Evolutionary conservation across 2,329 filamentous ascomycete genomes (phyloP).

Genomic region (Trichocomaceae sp.): DNA sequence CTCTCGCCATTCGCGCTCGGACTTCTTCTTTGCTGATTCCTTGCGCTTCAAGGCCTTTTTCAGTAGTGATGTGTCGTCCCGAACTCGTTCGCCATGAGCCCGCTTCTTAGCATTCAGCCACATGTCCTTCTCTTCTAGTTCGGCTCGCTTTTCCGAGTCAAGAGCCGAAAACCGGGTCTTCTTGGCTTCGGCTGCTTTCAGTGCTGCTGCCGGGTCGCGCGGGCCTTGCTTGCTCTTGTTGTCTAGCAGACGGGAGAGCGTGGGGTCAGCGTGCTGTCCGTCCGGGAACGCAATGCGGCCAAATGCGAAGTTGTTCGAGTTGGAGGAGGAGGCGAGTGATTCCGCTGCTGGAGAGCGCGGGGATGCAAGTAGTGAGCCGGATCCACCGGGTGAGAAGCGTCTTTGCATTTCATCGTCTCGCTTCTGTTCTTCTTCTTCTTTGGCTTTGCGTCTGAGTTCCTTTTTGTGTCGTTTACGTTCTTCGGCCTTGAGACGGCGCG

Average conservation of each 20-base stretch:
- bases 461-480: conserved; percentile 85
- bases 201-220: conserved; percentile 74
- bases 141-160: conserved; percentile 71
- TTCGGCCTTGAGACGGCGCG: conserved; percentile 77
- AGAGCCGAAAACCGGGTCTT: conserved; percentile 69
- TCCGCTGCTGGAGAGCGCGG: conserved; percentile 46
- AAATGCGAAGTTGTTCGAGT: conserved; percentile 67
- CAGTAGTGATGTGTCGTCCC: conserved; percentile 75
- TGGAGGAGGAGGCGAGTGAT: conserved; percentile 28
- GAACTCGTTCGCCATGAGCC: conserved; percentile 81
- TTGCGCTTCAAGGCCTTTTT: conserved; percentile 96
- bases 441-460: conserved; percentile 68
- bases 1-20: conserved; percentile 78
- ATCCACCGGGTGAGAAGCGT: conserved; percentile 50
- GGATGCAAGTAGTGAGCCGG: conserved; percentile 51
- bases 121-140: conserved; percentile 85
- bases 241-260: conserved; percentile 56
- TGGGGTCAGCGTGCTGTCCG: conserved; percentile 70
- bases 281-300: conserved; percentile 87
- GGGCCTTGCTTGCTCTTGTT: conserved; percentile 73
- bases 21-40: conserved; percentile 83
- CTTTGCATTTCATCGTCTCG: conserved; percentile 53
- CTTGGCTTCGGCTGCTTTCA: conserved; percentile 81
- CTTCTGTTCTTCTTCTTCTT: conserved; percentile 66
- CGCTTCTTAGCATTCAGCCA: conserved; percentile 89